phyloP scores from a whole-genome alignment of 768 basidiomycete species.

The Lactifluus subvellereus region DNA sequence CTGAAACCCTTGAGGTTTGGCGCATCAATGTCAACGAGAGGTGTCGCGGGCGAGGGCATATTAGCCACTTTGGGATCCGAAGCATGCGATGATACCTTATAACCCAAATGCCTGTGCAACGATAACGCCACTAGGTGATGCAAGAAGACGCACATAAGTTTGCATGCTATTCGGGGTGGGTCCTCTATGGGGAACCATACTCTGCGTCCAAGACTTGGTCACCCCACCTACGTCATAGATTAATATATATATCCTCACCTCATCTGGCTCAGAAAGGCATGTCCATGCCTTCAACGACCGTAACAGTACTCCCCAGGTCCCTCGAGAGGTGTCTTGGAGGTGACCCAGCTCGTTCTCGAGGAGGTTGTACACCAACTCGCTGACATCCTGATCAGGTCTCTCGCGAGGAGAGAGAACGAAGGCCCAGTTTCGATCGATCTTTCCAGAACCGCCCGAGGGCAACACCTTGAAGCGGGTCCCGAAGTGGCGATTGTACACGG shows the following conservation, averaged over 20 bases:
- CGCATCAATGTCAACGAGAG: neutral
- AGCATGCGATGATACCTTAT: constrained; percentile 11
- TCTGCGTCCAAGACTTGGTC: constrained; percentile 2
- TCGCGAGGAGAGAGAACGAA: constrained; percentile 15
- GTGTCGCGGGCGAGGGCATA: neutral
- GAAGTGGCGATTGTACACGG: constrained; percentile 19
- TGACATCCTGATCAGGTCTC: constrained; percentile 18
- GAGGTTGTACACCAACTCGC: constrained; percentile 17
- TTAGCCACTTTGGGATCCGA: constrained; percentile 9
- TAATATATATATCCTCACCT: neutral
- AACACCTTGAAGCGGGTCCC: constrained; percentile 18
- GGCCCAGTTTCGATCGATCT: constrained; percentile 18
- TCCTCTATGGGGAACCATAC: neutral
- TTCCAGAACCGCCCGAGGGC: constrained; percentile 17
- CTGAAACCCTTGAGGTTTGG: neutral
- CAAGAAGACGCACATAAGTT: constrained; percentile 20
- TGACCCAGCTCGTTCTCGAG: constrained; percentile 14
- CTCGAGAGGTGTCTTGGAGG: neutral
- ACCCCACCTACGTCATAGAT: neutral
- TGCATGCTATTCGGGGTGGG: constrained; percentile 8
- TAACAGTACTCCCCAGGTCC: neutral
- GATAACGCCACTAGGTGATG: constrained; percentile 11
- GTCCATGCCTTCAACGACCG: constrained; percentile 9
- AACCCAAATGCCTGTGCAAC: constrained; percentile 16
- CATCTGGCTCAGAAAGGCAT: neutral